Evolutionary conservation across 176 grass and related monocot genomes (phyloP), one percentile per base, ranked within the genome.

Genomic region (Poa annua): DNA sequence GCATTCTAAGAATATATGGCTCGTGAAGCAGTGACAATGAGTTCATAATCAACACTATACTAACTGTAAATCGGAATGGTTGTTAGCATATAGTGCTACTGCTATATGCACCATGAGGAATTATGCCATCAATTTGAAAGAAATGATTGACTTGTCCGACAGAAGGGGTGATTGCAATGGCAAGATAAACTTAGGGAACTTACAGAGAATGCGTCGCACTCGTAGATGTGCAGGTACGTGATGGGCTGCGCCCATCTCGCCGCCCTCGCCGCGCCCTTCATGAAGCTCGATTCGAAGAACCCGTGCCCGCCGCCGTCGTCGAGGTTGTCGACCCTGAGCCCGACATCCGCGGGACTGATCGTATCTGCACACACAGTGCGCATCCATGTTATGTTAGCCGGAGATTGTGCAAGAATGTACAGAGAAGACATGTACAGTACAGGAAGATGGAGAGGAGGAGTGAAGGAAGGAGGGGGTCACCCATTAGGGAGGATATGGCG

Each of bases 231-330:
- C 75, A 98, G 85, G 33, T 98, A 98, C 19, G 89, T 95, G 49
- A 98, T 98, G 17, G 96, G 96, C 65, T 91, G 92, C 14, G 96
- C 90, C 92, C 96, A 98, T 68, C 89, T 83, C 82, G 80, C 83
- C 15, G 62, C 25, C 61, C 95, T 94, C 11, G 78, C 66, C 45
- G 96, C 85, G 71, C 85, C 54, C 60, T 86, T 90, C 6, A 80
- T 61, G 20, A 91, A 84, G 81, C 44, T 79, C 7, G 87, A 87
- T 7, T 73, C 92, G 41, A 95, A 98, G 66, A 95, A 98, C 3
- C 96, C 96, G 85, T 88, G 91, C 3, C 96, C 96, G 17, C 85
- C 79, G 8, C 92, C 96, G 29, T 98, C 90, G 33, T 93, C 92
- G 24, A 81, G 73, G 74, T 51, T 79, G 63, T 83, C 83, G 67